A percentile compares a stretch with the other conserved stretches of the same genome.
Conservation (phyloP, 768 basidiomycete genomes). For the Macrolepiota dolichaula region DNA sequence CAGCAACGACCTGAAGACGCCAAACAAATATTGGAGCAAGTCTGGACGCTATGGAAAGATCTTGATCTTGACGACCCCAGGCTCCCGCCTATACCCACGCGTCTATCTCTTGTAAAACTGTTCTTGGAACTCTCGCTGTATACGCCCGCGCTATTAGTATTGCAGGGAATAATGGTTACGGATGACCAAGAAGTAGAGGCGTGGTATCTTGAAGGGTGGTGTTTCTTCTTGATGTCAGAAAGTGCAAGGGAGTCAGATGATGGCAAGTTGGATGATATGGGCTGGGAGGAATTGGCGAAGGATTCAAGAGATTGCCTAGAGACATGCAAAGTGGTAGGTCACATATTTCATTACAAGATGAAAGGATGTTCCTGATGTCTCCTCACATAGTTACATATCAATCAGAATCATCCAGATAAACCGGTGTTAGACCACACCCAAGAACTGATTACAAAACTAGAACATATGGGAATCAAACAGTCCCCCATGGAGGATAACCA, state of each 20-base stretch:
- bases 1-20: conserved; percentile 85
- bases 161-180: conserved; percentile 74
- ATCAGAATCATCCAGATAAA: conserved; percentile 70
- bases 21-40: conserved; percentile 58
- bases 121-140: conserved; percentile 76
- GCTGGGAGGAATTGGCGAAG: conserved; percentile 75
- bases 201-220: conserved; percentile 96
- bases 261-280: conserved; percentile 47
- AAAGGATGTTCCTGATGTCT: conserved; percentile 5
- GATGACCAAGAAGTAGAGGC: conserved; percentile 89
- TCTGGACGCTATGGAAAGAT: conserved; percentile 70
- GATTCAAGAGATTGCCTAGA: conserved; percentile 81
- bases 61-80: conserved; percentile 68
- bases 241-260: conserved; percentile 54
- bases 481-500: conserved; percentile 55
- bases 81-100: conserved; percentile 68
- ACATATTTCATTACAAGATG: conserved; percentile 1
- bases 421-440: conserved; percentile 72
- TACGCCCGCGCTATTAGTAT: conserved; percentile 67
- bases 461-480: conserved; percentile 60
- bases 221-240: conserved; percentile 81
- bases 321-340: conserved; percentile 72
- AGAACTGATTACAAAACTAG: conserved; percentile 69
- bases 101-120: conserved; percentile 73
- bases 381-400: conserved; percentile 55